Base-by-base conservation (phyloP, 164 flowering plant species). In the Chimonanthus praecox region DNA sequence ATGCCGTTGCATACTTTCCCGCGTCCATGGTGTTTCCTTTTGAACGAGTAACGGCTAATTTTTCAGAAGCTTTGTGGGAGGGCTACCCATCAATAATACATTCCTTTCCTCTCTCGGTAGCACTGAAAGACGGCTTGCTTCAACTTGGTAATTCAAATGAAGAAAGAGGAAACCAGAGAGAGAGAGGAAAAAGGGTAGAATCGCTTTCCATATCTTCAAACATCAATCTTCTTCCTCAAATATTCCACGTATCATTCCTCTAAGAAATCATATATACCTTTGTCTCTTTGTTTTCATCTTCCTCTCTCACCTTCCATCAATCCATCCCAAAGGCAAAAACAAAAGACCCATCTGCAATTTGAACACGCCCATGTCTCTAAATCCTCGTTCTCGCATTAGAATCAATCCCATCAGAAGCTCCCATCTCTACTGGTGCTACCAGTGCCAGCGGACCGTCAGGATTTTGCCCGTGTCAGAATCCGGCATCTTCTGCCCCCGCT, bases 381-480 rank as follows among this genome's bases (percentile, higher is more conserved):
- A 82, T 82, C 82, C 74, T 44, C 69, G 44, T 15, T 47, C 82
- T 43, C 76, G 63, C 58, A 49, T 8, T 15, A 71, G 75, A 13
- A 67, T 49, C 77, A 71, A 71, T 58, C 77, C 68, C 33, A 47
- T 47, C n/a, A 76, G 82, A 76, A 76, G 50, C 72, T 89, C 47
- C 82, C 83, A 79, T 64, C 80, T 76, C 15, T 94, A 88, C 75
- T 92, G 92, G 97, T 94, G 98, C 77, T 83, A 89, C 84, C 88
- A 83, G 3, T 92, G 97, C 79, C 86, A 83, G 5, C 86, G 83
- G 3, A 70, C 77, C 7, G 91, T 91, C 50, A 75, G 88, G 50
- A 64, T 88, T 20, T 77, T 85, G 5, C 7, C 89, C 2, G 49
- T 71, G 2, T 77, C 79, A 72, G 79, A 90, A 1, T 73, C 89